Conservation (phyloP, 1,284 basidiomycete genomes). For the Ustanciosporium gigantosporum region DNA sequence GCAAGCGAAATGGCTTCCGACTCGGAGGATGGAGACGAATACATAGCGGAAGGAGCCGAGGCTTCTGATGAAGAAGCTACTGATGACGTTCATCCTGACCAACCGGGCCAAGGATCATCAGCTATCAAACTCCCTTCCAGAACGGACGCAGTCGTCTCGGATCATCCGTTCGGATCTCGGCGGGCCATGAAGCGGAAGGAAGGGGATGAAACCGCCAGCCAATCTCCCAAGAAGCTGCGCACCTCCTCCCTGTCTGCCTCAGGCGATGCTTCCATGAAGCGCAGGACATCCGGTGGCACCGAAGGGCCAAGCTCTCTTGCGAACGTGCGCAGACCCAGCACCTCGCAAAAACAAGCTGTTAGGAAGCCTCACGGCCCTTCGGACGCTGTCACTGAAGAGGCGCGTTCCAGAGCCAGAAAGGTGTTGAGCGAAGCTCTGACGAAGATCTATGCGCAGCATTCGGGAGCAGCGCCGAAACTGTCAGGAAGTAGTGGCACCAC, state of each 20-base stretch:
- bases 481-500: slow-evolving; percentile 3
- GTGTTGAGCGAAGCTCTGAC: slow-evolving; percentile 7
- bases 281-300: background rate
- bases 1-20: no score
- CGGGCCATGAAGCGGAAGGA: background rate
- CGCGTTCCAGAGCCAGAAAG: slow-evolving; percentile 4
- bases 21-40: slow-evolving; percentile 1
- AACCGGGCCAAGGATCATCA: no score
- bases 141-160: no score
- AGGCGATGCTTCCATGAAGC: background rate
- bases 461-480: background rate
- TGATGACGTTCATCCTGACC: no score
- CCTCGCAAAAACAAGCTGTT: background rate
- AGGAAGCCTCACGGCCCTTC: background rate
- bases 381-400: background rate
- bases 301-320: background rate
- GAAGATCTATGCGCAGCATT: slow-evolving; percentile 2
- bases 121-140: background rate
- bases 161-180: no score
- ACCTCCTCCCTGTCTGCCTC: background rate
- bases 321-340: background rate
- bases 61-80: background rate
- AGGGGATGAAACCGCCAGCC: background rate
- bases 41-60: background rate
- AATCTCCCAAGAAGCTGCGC: background rate